phyloP scores from a whole-genome alignment of 257 asterid genomes.

The Rehmannia glutinosa region DNA sequence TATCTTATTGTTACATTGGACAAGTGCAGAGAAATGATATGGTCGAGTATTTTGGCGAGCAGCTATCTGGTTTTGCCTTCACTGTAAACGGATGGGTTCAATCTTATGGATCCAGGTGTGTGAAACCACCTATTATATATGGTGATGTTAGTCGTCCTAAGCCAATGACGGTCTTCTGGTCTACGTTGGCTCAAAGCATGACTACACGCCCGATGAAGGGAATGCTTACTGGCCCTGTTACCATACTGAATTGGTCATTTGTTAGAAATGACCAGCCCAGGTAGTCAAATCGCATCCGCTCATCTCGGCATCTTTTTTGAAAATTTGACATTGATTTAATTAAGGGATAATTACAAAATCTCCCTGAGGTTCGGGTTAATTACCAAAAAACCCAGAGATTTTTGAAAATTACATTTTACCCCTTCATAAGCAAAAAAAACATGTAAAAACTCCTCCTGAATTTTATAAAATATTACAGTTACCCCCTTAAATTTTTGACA shows the following conservation, averaged over 20 bases:
- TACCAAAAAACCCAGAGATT: too few species aligned
- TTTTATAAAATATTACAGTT: too few species aligned
- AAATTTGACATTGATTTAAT: neutral
- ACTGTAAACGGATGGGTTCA: constrained; percentile 92
- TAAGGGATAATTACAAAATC: too few species aligned
- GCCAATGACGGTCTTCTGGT: constrained; percentile 90
- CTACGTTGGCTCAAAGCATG: constrained; percentile 74
- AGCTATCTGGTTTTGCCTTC: constrained; percentile 82
- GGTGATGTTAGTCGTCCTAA: constrained; percentile 92
- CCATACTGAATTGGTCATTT: constrained; percentile 87
- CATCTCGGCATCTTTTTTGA: neutral
- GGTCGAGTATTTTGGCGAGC: constrained; percentile 96
- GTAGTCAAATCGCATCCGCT: constrained; percentile 23
- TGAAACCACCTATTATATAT: constrained; percentile 86
- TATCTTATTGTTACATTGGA: neutral
- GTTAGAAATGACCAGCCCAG: constrained; percentile 87
- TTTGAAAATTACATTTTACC: too few species aligned
- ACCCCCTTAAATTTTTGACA: too few species aligned
- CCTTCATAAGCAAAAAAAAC: too few species aligned
- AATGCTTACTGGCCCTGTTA: constrained; percentile 94
- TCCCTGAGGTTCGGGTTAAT: too few species aligned
- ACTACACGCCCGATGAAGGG: constrained; percentile 87
- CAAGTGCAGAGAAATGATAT: constrained; percentile 75
- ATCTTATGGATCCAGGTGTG: constrained; percentile 89
- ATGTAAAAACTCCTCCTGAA: too few species aligned